phyloP scores from a whole-genome alignment of 352 stramenopile species.

The Globisporangium parvum region DNA sequence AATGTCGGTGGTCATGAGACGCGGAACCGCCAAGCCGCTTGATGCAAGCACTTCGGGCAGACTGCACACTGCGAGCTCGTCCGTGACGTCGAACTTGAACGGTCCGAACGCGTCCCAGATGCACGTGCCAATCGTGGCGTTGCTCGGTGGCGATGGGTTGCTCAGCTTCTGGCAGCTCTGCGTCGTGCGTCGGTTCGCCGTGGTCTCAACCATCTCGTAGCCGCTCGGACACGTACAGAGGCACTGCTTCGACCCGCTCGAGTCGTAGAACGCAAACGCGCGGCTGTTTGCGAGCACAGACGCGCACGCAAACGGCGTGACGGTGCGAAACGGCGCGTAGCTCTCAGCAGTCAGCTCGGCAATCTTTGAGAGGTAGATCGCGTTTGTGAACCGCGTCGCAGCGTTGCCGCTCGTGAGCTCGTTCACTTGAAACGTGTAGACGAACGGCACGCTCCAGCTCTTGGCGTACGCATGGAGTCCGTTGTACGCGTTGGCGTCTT shows the following conservation, averaged over 20 bases:
- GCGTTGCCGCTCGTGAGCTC: not conserved
- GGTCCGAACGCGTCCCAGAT: constrained; percentile 13
- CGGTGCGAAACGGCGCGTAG: constrained; percentile 1
- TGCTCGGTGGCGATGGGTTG: not conserved
- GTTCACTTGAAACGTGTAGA: constrained; percentile 14
- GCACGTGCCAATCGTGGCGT: constrained; percentile 5
- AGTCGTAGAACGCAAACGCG: constrained; percentile 9
- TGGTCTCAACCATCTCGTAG: constrained; percentile 8
- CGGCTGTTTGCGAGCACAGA: constrained; percentile 11
- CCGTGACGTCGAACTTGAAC: constrained; percentile 13
- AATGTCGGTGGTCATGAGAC: constrained; percentile 5
- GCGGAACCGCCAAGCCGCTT: constrained; percentile 2
- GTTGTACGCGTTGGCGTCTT: constrained; percentile 6
- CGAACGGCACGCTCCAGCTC: constrained; percentile 1
- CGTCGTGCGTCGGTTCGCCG: not conserved
- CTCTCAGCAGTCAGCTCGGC: not conserved
- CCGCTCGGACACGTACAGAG: constrained; percentile 17
- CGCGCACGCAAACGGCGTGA: constrained; percentile 8
- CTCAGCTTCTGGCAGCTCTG: constrained; percentile 6
- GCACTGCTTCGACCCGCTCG: constrained; percentile 1
- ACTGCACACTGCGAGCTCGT: constrained; percentile 4
- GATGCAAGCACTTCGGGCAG: constrained; percentile 1
- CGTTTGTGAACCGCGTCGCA: not conserved
- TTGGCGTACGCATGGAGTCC: constrained; percentile 4
- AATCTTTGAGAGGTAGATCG: constrained; percentile 10